Base-by-base conservation (phyloP, 495 filamentous ascomycete genomes). In the Lasiosphaeria miniovina region DNA sequence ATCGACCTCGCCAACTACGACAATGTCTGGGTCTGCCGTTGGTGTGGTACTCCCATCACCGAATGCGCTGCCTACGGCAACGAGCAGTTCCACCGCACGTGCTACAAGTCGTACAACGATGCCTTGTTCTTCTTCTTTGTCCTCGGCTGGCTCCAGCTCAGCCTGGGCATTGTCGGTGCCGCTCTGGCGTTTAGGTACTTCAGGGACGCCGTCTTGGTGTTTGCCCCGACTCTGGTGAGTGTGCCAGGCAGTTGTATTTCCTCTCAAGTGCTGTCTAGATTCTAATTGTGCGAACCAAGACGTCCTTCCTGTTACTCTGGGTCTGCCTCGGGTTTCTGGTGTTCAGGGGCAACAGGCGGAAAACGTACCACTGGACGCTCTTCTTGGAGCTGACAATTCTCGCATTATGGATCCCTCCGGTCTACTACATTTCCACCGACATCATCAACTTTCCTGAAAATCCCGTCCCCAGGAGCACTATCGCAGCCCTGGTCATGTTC, bases 301-400 rank as follows among this genome's bases (percentile, higher is more conserved):
- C 62, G 11, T 64, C 63, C 3, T 73, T 73, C 49, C 24, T 71
- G 14, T 48, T 71, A 6, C 54, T 70, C 5, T 74, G 69, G 71
- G 35, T 68, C 5, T 66, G 63, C 51, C 46, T 73, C 11, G 36
- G 11, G 4, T 52, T 69, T 3, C 15, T 71, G 24, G 49, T 64
- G 0, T 55, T 66, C 50, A 54, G 66, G 8, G 64, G 62, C 6
- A 62, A 61, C 41, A 48, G 36, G 15, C 15, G 36, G 12, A 35
- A 61, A 31, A 67, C 65, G 6, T 68, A 69, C 36, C 52, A 59
- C 31, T 60, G 14, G 12, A 65, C 66, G 4, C 40, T 71, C 3
- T 36, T 52, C 5, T n/a, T 70, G 6, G 72, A 74, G 57, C 60
- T 71, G 38, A 36, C 41, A n/a, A 68, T 70, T 36, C 50, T 72